Evolutionary conservation across 2,329 filamentous ascomycete species (phyloP).

Genomic region (Pseudogymnoascus sp.): DNA sequence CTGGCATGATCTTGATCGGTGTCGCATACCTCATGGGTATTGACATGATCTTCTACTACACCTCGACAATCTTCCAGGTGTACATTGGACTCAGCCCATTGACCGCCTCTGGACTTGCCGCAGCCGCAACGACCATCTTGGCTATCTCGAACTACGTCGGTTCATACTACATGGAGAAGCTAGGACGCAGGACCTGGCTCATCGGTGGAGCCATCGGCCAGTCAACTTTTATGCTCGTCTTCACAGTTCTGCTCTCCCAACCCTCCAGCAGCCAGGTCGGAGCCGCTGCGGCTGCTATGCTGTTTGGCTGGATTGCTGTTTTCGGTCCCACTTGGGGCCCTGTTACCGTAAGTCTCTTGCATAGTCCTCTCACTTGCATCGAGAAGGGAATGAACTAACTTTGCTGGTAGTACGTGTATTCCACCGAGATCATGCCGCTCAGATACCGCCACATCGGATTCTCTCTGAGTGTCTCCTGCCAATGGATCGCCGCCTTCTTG

Average conservation of each 20-base stretch:
- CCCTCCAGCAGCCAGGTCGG: slow-evolving; percentile 13
- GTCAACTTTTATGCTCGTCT: slow-evolving; percentile 26
- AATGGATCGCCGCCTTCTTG: slow-evolving; percentile 31
- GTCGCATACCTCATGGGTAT: slow-evolving; percentile 13
- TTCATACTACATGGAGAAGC: slow-evolving; percentile 26
- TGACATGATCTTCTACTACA: slow-evolving; percentile 15
- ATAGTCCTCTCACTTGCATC: neutral
- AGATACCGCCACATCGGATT: slow-evolving; percentile 31
- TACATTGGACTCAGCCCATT: slow-evolving; percentile 12
- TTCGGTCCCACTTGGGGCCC: slow-evolving; percentile 29
- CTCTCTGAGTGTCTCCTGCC: slow-evolving; percentile 26
- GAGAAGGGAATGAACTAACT: neutral
- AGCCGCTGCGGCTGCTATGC: slow-evolving; percentile 26
- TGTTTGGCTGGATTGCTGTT: slow-evolving; percentile 28
- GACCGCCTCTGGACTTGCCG: slow-evolving; percentile 10
- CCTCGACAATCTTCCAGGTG: slow-evolving; percentile 12
- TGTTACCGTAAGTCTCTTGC: slow-evolving; percentile 17
- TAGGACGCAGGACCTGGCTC: slow-evolving; percentile 26
- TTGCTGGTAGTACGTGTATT: slow-evolving; percentile 26
- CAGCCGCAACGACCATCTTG: neutral
- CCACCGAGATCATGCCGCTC: slow-evolving; percentile 29
- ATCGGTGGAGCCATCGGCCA: slow-evolving; percentile 23
- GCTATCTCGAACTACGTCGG: slow-evolving; percentile 11
- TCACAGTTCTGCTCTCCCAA: slow-evolving; percentile 19
- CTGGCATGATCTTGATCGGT: neutral